These are phyloP conservation scores for Cenchrus fungigraminus DNA, from an alignment of 176 grass and related monocot genomes.

Conservation along the genomic window DNA sequence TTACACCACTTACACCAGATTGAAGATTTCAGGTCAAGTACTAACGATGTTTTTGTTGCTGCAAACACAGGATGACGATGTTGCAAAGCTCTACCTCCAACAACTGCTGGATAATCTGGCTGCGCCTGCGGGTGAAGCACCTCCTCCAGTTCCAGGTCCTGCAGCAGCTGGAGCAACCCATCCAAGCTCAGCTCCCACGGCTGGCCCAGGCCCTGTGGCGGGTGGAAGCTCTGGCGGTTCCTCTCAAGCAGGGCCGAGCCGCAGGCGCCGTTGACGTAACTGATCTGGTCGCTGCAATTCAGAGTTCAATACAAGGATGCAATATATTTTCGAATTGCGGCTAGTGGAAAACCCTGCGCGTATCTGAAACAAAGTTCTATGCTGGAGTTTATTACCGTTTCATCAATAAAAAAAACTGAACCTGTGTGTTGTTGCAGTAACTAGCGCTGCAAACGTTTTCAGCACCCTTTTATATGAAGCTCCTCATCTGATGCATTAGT, in stretches of 20 bases:
- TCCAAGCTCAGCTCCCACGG: constrained; percentile 31
- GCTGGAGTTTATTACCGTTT: background rate
- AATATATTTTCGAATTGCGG: background rate
- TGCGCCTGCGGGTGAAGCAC: constrained; percentile 14
- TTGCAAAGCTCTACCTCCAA: constrained; percentile 48
- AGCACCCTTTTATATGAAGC: background rate
- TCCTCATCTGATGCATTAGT: background rate
- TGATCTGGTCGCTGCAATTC: background rate
- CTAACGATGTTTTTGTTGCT: constrained; percentile 21
- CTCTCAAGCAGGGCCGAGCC: background rate
- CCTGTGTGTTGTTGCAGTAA: background rate
- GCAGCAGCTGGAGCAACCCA: constrained; percentile 40
- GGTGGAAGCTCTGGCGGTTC: background rate
- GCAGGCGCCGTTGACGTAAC: background rate
- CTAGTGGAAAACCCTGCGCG: background rate
- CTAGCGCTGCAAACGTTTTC: background rate
- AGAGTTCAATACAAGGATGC: background rate
- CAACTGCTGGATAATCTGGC: constrained; percentile 50
- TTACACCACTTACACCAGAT: background rate
- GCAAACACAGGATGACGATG: constrained; percentile 57
- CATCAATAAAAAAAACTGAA: background rate
- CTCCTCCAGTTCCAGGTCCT: constrained; percentile 41
- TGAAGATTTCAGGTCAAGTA: background rate
- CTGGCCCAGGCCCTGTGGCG: background rate
- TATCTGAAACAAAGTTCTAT: background rate